Evolutionary conservation across 371 early-diverging fungal genomes (phyloP), one percentile per base, ranked within the genome.

Genomic region (Mortierella sp.): DNA sequence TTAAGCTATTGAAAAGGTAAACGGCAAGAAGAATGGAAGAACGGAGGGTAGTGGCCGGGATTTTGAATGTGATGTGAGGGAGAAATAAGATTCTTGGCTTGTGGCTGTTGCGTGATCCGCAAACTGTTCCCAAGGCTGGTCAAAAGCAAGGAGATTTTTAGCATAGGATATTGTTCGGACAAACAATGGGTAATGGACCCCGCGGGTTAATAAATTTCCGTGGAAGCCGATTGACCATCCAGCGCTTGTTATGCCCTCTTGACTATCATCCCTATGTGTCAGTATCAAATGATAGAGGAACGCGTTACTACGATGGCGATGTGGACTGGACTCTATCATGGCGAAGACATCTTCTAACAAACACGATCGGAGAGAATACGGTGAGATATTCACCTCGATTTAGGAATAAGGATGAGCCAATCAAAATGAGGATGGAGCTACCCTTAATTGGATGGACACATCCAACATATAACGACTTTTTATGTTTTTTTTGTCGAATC

Each of bases 401-500:
- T 47, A 14, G 22, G 48, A 22, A n/a, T 22, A 22, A 14, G 48
- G 0, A 19, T 16, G 53, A 11, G 14, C 53, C 53, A 53, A 53
- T 53, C 53, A 53, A 14, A 29, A 29, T 29, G 11, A 13, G 16
- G 53, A 53, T 53, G 31, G 6, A 14, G 29, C 29, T 10, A 29
- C 55, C 55, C 55, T 53, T 53, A 53, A 53, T 26, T 29, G 55
- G 55, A 53, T 53, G 55, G 55, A 53, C 29, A 29, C 29, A 53
- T 53, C 55, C 55, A 4, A 26, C 29, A 53, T 53, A 53, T 29
- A 53, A 53, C 14, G 29, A 24, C 11, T 26, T 53, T 53, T 53
- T 26, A 53, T 53, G 29, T 53, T 29, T 73, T 66, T 39, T 53
- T 69, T 70, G 55, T 70, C 58, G 61, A 71, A 68, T 47, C 79